Evolutionary conservation across 2,329 filamentous ascomycete species (phyloP), one percentile per base, ranked within the genome.

Genomic region (Ceratocystis albifundus): DNA sequence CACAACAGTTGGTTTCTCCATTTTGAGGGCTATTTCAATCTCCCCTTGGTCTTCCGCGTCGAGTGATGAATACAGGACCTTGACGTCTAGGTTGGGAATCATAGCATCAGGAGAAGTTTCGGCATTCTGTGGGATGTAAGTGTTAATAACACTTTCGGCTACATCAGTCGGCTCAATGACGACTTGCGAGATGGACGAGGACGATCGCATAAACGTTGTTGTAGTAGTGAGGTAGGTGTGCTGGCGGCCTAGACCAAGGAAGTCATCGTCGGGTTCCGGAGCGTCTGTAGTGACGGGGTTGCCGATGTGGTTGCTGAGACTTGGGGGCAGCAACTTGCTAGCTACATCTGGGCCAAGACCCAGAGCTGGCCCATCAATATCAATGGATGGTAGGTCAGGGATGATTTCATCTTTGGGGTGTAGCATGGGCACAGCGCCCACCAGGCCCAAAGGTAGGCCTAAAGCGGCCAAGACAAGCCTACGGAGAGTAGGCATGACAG

Each of bases 11-110:
- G 71, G 71, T 25, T 68, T 68, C 7, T 67, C 68, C 66, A 71
- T 66, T 8, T 68, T 66, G 5, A 71, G 66, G 25, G 22, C 69
- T 70, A 71, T 70, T 68, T 68, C 66, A 62, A 71, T 71, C n/a
- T 66, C 66, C 5, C 71, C 71, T 44, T 67, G 41, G 46, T 61
- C 59, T 15, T 66, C 62, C 8, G 65, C 62, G 10, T 70, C 68
- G 4, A 67, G 62, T 12, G 71, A 67, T 57, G 70, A 70, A 57
- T 68, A 55, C 45, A 62, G 65, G 67, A 68, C 57, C 6, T 55
- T 50, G 32, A 66, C 65, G 17, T 65, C 64, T 53, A 46, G 15
- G 8, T 36, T 59, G 17, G 62, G 61, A 8, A 15, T 41, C 32
- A 30, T 36, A 20, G 66, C 67, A n/a, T 61, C 59, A 1, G 67